Evolutionary conservation across 768 basidiomycete species (phyloP).

Genomic region (Mrakia gelida): DNA sequence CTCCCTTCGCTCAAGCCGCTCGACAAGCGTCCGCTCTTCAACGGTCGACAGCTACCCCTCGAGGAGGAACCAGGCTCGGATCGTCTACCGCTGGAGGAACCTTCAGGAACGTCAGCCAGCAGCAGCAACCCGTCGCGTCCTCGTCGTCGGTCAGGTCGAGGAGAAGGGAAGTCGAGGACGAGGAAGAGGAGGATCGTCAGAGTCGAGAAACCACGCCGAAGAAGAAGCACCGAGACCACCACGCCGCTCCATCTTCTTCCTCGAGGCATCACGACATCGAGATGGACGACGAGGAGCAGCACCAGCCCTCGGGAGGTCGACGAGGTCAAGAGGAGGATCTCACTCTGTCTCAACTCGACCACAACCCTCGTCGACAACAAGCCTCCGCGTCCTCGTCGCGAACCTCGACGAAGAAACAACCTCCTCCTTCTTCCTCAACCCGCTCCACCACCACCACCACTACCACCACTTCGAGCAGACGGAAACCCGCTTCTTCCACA

Average conservation of each 20-base stretch:
- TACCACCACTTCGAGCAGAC: not conserved
- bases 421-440: no score
- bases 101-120: not conserved
- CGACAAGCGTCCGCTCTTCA: constrained; percentile 8
- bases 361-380: not conserved
- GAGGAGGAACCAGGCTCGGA: not conserved
- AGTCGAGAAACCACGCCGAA: not conserved
- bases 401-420: not conserved
- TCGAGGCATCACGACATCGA: not conserved
- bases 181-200: constrained; percentile 9
- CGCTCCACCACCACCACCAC: not conserved
- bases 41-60: not conserved
- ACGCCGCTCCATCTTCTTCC: not conserved
- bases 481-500: not conserved
- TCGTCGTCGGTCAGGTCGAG: not conserved
- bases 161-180: not conserved
- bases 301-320: not conserved
- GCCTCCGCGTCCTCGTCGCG: not conserved
- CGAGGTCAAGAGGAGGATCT: not conserved
- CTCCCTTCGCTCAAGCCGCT: constrained; percentile 20
- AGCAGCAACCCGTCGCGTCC: not conserved
- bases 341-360: not conserved
- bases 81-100: not conserved
- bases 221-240: constrained; percentile 1
- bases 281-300: constrained; percentile 6